phyloP scores from a whole-genome alignment of 2,329 filamentous ascomycete genomes.

The Ilyonectria destructans region DNA sequence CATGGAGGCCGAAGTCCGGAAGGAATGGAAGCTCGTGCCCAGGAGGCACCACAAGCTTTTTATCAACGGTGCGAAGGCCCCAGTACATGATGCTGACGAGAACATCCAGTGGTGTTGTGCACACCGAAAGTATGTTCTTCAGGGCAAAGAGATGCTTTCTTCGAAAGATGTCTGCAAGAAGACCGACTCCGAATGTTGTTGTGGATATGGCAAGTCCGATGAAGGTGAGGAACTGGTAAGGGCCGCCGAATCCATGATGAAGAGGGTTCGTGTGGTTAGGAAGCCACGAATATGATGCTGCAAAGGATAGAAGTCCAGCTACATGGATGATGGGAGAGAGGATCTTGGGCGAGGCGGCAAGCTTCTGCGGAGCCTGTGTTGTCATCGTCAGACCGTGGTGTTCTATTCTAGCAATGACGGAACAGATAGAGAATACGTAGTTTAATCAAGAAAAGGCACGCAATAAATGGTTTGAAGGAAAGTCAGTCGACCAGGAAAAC shows the following conservation, averaged over 20 bases:
- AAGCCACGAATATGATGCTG: conserved; percentile 6
- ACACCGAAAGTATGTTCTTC: conserved; percentile 12
- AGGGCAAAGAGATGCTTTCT: neutral
- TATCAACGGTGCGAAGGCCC: conserved; percentile 14
- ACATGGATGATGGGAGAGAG: conserved; percentile 2
- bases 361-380: neutral
- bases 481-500: too few relatives aligned
- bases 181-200: conserved; percentile 12
- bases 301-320: conserved; percentile 13
- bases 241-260: conserved; percentile 19
- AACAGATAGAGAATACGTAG: too few relatives aligned
- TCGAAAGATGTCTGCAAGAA: conserved; percentile 8
- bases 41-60: conserved; percentile 18
- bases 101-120: conserved; percentile 7
- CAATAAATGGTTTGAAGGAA: too few relatives aligned
- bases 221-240: conserved; percentile 20
- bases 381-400: neutral
- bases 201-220: conserved; percentile 17
- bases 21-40: conserved; percentile 18
- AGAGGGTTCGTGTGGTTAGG: conserved; percentile 19
- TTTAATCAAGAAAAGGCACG: too few relatives aligned
- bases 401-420: too few relatives aligned
- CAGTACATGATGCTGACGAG: conserved; percentile 16
- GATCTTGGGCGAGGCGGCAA: neutral
- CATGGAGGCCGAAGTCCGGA: conserved; percentile 15